A percentile compares a stretch with the other conserved stretches of the same genome.
phyloP scores from a whole-genome alignment of 1,284 basidiomycete species.

The Ganoderma leucocontextum region DNA sequence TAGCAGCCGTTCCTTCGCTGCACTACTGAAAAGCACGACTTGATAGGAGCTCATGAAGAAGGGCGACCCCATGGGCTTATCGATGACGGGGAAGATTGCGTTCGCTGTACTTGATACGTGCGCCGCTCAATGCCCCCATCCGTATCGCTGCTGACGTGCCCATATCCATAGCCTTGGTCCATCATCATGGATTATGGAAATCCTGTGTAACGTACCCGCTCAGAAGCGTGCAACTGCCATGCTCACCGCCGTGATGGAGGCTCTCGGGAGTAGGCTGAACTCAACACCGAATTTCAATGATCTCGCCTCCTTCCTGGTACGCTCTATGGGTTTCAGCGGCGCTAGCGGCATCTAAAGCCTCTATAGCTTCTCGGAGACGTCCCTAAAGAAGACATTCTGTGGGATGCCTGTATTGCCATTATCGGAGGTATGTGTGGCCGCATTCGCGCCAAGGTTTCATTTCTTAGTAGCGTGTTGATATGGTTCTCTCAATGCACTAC shows the following conservation, averaged over 20 bases:
- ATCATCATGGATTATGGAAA: conserved; percentile 32
- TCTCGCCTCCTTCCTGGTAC: conserved; percentile 32
- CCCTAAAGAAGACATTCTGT: too few species aligned
- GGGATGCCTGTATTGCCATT: too few species aligned
- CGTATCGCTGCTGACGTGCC: background rate
- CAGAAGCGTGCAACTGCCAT: conserved; percentile 7
- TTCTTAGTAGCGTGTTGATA: background rate
- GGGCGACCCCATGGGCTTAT: conserved; percentile 28
- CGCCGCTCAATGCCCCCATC: too few species aligned
- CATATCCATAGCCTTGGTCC: conserved; percentile 32
- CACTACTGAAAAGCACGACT: too few species aligned
- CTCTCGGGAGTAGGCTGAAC: conserved; percentile 18
- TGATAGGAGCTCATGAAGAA: conserved; percentile 32
- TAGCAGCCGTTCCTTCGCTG: too few species aligned
- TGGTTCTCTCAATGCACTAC: background rate
- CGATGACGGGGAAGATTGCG: conserved; percentile 29
- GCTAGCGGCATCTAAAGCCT: too few species aligned
- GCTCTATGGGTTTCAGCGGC: too few species aligned
- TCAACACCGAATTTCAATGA: conserved; percentile 17
- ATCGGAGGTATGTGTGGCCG: conserved; percentile 28
- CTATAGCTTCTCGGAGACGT: too few species aligned
- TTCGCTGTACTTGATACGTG: conserved; percentile 28
- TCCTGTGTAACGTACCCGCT: conserved; percentile 32
- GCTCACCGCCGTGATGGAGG: too few species aligned
- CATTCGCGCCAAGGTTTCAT: too few species aligned